Conservation (phyloP, 441 rosid species). For the Erysimum pusillum region DNA sequence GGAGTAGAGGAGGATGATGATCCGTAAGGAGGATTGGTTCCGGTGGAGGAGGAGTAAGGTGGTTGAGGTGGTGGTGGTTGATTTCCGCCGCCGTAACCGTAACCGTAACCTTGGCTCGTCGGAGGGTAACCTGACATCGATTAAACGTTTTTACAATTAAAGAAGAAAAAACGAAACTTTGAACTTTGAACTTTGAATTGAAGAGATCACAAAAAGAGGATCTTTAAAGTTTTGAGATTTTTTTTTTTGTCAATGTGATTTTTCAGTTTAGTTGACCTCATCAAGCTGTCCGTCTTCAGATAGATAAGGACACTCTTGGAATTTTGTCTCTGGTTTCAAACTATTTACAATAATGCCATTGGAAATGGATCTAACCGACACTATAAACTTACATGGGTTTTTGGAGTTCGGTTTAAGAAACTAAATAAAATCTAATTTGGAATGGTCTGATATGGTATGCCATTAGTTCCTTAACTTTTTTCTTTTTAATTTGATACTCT, state of each 20-base stretch:
- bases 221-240: neutral
- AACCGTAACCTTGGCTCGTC: slow-evolving; percentile 55
- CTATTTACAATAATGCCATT: slow-evolving; percentile 37
- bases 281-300: neutral
- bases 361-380: slow-evolving; percentile 38
- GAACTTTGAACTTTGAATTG: slow-evolving; percentile 12
- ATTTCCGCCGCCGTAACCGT: slow-evolving; percentile 50
- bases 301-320: slow-evolving; percentile 12
- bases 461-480: neutral
- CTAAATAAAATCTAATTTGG: neutral
- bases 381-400: neutral
- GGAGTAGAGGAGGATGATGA: slow-evolving; percentile 41
- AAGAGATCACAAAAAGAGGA: slow-evolving; percentile 9
- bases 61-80: slow-evolving; percentile 55
- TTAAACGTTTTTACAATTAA: neutral
- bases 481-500: no score
- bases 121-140: slow-evolving; percentile 78
- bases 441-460: neutral
- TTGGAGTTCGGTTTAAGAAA: neutral
- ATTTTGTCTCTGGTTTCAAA: neutral
- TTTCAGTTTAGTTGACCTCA: slow-evolving; percentile 18
- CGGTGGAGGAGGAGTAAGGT: slow-evolving; percentile 52
- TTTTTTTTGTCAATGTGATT: neutral
- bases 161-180: neutral
- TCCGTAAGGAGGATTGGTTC: slow-evolving; percentile 42